Evolutionary conservation across 768 basidiomycete species (phyloP), one percentile per base, ranked within the genome.

Genomic region (Phlebiopsis gigantea): DNA sequence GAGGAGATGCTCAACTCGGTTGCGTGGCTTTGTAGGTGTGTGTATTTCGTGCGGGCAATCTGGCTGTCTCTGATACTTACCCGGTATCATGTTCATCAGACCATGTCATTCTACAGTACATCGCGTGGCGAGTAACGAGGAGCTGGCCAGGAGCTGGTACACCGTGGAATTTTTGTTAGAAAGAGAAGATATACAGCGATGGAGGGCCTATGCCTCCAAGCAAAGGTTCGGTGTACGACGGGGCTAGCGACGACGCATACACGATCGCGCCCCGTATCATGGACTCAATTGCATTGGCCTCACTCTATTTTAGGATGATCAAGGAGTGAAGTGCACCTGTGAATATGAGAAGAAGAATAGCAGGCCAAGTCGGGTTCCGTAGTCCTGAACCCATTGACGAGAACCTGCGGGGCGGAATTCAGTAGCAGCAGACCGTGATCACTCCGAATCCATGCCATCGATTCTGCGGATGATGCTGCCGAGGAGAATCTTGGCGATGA

Each of bases 391-490:
- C n/a, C n/a, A n/a, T n/a, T n/a, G n/a, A n/a, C n/a, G n/a, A n/a
- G n/a, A n/a, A n/a, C n/a, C n/a, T n/a, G n/a, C n/a, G n/a, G n/a
- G n/a, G n/a, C n/a, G n/a, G n/a, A n/a, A n/a, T n/a, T n/a, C n/a
- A n/a, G n/a, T n/a, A n/a, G n/a, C n/a, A n/a, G n/a, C n/a, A n/a
- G n/a, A n/a, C n/a, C n/a, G n/a, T n/a, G n/a, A n/a, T n/a, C n/a
- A n/a, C n/a, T n/a, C n/a, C n/a, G n/a, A n/a, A n/a, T n/a, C n/a
- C n/a, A n/a, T n/a, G n/a, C n/a, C n/a, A n/a, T 82, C 81, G 9
- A 79, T 69, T 15, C 78, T 69, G 3, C 84, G 75, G 65, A 85
- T 84, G 53, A 88, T 81, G 1, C 84, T 87, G 28, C 86, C 85
- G 21, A 87, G 68, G 9, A 88, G 71, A 31, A 83, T 79, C 68